Evolutionary conservation across 1,284 basidiomycete species (phyloP).

Genomic region (Heimioporus punctisporus): DNA sequence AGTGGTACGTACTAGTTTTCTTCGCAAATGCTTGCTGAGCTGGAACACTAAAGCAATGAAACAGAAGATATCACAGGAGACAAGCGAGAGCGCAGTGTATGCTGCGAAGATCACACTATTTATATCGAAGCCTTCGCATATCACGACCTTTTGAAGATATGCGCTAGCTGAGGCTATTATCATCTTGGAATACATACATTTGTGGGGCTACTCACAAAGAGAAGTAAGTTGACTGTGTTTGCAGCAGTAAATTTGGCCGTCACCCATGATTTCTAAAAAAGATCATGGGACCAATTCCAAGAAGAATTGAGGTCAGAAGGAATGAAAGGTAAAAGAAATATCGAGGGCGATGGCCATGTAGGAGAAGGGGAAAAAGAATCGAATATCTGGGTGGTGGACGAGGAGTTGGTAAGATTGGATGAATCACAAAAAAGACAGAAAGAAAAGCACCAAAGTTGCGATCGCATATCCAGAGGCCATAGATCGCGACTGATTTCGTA

Average conservation of each 20-base stretch:
- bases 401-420: constrained; percentile 94
- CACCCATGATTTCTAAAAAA: constrained; percentile 73
- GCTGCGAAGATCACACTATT: constrained; percentile 71
- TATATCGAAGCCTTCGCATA: constrained; percentile 64
- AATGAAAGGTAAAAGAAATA: constrained; percentile 81
- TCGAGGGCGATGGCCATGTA: constrained; percentile 96
- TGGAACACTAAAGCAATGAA: constrained; percentile 56
- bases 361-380: constrained; percentile 90
- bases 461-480: constrained; percentile 57
- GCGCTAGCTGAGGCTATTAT: not conserved
- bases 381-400: no score
- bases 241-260: constrained; percentile 67
- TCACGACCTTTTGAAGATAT: constrained; percentile 40
- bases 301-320: constrained; percentile 78
- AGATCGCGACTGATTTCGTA: not conserved
- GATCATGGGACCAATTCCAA: constrained; percentile 93
- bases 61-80: constrained; percentile 59
- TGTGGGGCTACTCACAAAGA: constrained; percentile 75
- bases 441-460: constrained; percentile 73
- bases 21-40: constrained; percentile 56
- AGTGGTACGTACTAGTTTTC: constrained; percentile 39
- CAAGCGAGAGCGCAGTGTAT: constrained; percentile 71
- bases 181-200: constrained; percentile 55
- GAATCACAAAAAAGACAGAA: constrained; percentile 75
- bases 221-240: constrained; percentile 78